Evolutionary conservation across 805 yeast species (phyloP).

Genomic region (Candida sithepensis): DNA sequence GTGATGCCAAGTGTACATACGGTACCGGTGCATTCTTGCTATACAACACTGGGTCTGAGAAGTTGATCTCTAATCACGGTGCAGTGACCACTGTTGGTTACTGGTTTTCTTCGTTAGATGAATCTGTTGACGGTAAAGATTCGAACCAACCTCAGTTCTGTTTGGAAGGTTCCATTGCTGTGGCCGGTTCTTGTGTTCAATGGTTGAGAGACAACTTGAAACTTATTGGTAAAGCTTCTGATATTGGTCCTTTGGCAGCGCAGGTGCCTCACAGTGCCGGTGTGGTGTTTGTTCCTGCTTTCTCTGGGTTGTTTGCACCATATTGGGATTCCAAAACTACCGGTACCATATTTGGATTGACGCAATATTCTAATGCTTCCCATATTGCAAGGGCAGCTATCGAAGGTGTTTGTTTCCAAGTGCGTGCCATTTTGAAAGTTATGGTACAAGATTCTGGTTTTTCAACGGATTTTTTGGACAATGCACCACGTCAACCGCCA

Average conservation of each 20-base stretch:
- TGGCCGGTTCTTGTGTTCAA: constrained; percentile 90
- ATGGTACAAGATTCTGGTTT: constrained; percentile 77
- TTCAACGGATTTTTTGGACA: constrained; percentile 54
- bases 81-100: constrained; percentile 86
- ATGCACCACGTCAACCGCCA: constrained; percentile 36
- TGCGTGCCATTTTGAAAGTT: constrained; percentile 82
- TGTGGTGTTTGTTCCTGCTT: constrained; percentile 92
- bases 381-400: constrained; percentile 93
- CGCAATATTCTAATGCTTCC: constrained; percentile 86
- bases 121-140: constrained; percentile 32
- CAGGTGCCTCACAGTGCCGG: constrained; percentile 82
- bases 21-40: constrained; percentile 94
- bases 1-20: constrained; percentile 91
- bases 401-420: constrained; percentile 94
- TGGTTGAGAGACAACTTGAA: constrained; percentile 92
- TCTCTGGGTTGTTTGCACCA: constrained; percentile 91
- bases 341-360: constrained; percentile 90
- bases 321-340: constrained; percentile 93
- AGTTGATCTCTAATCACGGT: constrained; percentile 73
- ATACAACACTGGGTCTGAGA: constrained; percentile 77
- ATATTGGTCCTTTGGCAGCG: constrained; percentile 86
- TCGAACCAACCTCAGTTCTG: constrained; percentile 73
- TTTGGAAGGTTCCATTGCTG: constrained; percentile 93
- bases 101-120: constrained; percentile 74
- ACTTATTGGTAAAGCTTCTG: constrained; percentile 74